Evolutionary conservation across 805 yeast species (phyloP).

Genomic region (Yarrowia sp.): DNA sequence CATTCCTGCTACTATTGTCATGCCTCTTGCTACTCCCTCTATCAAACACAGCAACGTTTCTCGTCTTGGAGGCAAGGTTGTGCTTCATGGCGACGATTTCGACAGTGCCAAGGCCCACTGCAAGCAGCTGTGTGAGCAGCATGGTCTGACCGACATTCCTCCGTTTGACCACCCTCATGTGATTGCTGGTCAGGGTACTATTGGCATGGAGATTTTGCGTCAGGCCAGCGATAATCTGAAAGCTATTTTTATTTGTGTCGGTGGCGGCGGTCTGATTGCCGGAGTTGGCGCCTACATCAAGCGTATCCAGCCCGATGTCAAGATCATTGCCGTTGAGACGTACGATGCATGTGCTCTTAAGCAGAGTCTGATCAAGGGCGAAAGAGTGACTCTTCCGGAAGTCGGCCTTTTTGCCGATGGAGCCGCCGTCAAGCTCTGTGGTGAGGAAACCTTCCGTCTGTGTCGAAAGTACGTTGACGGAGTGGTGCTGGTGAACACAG

Average conservation of each 20-base stretch:
- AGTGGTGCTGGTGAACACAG: constrained; percentile 82
- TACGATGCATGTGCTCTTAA: constrained; percentile 93
- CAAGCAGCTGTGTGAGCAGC: constrained; percentile 66
- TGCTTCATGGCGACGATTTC: constrained; percentile 89
- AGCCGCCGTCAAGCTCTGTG: constrained; percentile 89
- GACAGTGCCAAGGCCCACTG: constrained; percentile 96
- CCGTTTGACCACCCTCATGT: constrained; percentile 98
- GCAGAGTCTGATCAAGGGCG: constrained; percentile 65
- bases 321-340: constrained; percentile 94
- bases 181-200: constrained; percentile 98
- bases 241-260: constrained; percentile 92
- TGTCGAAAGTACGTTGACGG: constrained; percentile 85
- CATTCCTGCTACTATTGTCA: constrained; percentile 94
- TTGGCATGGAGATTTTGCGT: constrained; percentile 89
- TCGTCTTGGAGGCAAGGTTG: constrained; percentile 92
- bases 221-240: constrained; percentile 80
- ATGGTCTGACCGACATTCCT: constrained; percentile 89
- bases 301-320: constrained; percentile 97
- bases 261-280: constrained; percentile 96
- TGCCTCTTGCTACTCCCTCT: constrained; percentile 97
- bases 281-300: constrained; percentile 91
- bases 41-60: constrained; percentile 92
- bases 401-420: constrained; percentile 99
- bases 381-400: constrained; percentile 63
- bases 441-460: constrained; percentile 89